phyloP scores from a whole-genome alignment of 1,284 basidiomycete genomes.

The Pyrrhoderma noxium region DNA sequence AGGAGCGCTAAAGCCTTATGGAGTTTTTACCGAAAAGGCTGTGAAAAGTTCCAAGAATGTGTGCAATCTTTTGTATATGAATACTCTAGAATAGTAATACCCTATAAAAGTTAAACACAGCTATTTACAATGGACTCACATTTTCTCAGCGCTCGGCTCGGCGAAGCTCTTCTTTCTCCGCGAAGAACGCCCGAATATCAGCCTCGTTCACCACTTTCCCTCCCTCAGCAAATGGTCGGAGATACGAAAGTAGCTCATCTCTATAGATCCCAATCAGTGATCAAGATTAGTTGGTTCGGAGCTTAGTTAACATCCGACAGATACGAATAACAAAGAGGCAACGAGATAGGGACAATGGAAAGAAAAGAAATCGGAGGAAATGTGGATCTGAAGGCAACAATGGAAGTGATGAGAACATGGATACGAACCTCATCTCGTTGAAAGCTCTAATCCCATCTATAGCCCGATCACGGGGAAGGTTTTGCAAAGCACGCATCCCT shows the following conservation, averaged over 20 bases:
- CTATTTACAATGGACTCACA: too few species aligned
- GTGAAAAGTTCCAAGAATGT: too few species aligned
- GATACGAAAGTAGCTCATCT: conserved; percentile 61
- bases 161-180: conserved; percentile 26
- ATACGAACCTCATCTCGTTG: conserved; percentile 64
- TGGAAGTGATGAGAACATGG: conserved; percentile 1
- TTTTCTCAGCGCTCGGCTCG: conserved; percentile 1
- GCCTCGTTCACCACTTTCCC: conserved; percentile 68
- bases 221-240: conserved; percentile 70
- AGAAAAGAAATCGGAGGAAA: conserved; percentile 9
- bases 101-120: too few species aligned
- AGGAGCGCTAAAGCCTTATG: too few species aligned
- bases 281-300: not conserved
- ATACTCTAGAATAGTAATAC: too few species aligned
- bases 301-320: not conserved
- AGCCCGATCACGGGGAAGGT: conserved; percentile 65
- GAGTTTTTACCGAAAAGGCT: too few species aligned
- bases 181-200: conserved; percentile 69
- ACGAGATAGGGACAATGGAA: not conserved
- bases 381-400: conserved; percentile 1
- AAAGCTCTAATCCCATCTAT: conserved; percentile 76
- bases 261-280: conserved; percentile 30
- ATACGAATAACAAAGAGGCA: not conserved
- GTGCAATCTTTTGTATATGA: too few species aligned
- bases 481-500: conserved; percentile 64